Base-by-base conservation (phyloP, 208 protist species). In the Acanthamoeba sp. region DNA sequence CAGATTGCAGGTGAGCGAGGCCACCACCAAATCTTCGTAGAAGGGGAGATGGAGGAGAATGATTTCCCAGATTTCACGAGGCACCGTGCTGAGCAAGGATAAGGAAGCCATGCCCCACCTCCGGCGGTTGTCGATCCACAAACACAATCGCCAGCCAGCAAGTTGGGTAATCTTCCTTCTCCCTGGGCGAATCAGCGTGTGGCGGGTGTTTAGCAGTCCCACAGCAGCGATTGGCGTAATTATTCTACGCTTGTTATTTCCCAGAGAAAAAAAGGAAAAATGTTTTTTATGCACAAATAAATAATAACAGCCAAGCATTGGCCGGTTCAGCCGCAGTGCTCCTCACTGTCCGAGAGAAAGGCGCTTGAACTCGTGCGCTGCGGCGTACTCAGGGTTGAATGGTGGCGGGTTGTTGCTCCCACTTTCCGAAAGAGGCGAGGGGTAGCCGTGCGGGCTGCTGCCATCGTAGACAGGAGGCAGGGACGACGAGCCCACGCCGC, bases 351-450 rank as follows among this genome's bases (percentile, higher is more conserved):
- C 48, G 48, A 45, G 20, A 7, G 66, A 76, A 20, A 32, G 66
- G 24, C 66, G 48, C 48, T 52, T 52, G 48, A 52, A 52, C 48
- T 52, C 48, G 48, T 34, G n/a, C 32, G 66, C 32, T 6, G 48
- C n/a, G 18, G 66, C 66, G 66, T 76, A 76, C 66, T 76, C 66
- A 14, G 66, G 66, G 36, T 76, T 76, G 66, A 76, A 76, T 10
- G 66, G 66, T 7, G 66, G 66, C n/a, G 66, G 66, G 14, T 76
- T 76, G 66, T 5, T 40, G 34, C 22, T 10, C 9, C 2, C 57
- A 7, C 57, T 29, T 14, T 64, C 27, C 24, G 57, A 64, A 7
- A 29, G 57, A 5, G 16, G 27, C 57, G 16, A 29, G 1, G 57
- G 57, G 24, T 29, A 22, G 57, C 48, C 48, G 48, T 64, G 57